A percentile compares a stretch with the other conserved stretches of the same genome.
phyloP scores from a whole-genome alignment of 2,329 filamentous ascomycete genomes.

The Cladosporium sp. region DNA sequence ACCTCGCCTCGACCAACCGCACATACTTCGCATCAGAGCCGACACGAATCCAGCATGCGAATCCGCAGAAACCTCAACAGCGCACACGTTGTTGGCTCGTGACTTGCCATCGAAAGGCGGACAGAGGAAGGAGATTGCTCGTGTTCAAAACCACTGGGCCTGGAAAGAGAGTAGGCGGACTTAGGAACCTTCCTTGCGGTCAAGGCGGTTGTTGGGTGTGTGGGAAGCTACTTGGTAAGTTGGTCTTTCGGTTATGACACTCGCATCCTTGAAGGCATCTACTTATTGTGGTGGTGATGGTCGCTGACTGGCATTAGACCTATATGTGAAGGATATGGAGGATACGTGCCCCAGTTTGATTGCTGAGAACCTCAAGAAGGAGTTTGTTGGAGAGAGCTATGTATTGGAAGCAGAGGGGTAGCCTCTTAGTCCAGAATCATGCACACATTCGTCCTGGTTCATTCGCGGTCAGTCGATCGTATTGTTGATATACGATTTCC shows the following conservation, averaged over 20 bases:
- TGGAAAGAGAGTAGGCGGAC: background rate
- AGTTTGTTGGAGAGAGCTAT: background rate
- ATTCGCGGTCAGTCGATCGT: background rate
- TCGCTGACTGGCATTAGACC: background rate
- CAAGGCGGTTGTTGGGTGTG: slow-evolving; percentile 1
- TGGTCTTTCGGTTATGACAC: background rate
- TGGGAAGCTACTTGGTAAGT: slow-evolving; percentile 9
- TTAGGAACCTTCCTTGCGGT: background rate
- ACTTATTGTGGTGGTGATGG: background rate
- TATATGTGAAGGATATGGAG: slow-evolving; percentile 6
- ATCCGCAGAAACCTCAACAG: background rate
- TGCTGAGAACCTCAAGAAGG: background rate
- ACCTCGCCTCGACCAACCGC: background rate
- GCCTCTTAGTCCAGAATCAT: background rate
- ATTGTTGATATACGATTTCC: background rate
- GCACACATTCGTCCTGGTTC: background rate
- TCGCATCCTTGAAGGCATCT: background rate
- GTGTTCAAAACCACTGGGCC: slow-evolving; percentile 6
- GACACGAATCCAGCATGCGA: background rate
- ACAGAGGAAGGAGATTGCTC: background rate
- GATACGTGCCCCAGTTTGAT: background rate
- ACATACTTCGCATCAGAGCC: background rate
- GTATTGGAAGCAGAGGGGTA: background rate
- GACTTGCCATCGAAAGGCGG: background rate
- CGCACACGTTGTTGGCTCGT: background rate